These are phyloP conservation scores for Betula pendula DNA, from an alignment of 306 rosid genomes.

Conservation along the genomic window DNA sequence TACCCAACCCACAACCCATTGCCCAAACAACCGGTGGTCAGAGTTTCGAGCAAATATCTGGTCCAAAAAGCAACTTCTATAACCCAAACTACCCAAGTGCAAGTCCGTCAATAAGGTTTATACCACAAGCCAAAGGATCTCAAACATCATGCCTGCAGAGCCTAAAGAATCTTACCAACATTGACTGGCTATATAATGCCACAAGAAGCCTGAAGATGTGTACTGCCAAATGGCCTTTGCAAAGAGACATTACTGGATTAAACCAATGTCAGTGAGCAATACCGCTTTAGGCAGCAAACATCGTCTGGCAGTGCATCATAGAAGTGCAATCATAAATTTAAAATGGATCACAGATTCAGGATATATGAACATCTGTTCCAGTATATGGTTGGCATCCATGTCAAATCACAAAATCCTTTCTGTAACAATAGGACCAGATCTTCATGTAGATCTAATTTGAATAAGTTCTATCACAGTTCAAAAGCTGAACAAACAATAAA, in stretches of 20 bases:
- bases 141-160: conserved; percentile 13
- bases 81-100: neutral
- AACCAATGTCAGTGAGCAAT: neutral
- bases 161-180: neutral
- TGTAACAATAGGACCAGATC: neutral
- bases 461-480: neutral
- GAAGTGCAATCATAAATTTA: neutral
- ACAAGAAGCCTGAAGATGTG: neutral
- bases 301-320: neutral
- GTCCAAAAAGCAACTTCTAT: neutral
- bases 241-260: neutral
- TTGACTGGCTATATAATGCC: neutral
- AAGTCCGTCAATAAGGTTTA: neutral
- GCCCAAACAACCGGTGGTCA: no score
- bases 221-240: neutral
- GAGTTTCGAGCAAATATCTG: neutral
- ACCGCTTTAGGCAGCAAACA: neutral
- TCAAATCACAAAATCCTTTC: neutral
- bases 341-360: neutral
- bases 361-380: neutral
- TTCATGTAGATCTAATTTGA: neutral
- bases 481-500: neutral
- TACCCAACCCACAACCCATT: no score
- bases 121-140: neutral
- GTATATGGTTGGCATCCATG: neutral